These are phyloP conservation scores for Neolentinus lepideus DNA, from an alignment of 1,284 basidiomycete species.

Conservation along the genomic window DNA sequence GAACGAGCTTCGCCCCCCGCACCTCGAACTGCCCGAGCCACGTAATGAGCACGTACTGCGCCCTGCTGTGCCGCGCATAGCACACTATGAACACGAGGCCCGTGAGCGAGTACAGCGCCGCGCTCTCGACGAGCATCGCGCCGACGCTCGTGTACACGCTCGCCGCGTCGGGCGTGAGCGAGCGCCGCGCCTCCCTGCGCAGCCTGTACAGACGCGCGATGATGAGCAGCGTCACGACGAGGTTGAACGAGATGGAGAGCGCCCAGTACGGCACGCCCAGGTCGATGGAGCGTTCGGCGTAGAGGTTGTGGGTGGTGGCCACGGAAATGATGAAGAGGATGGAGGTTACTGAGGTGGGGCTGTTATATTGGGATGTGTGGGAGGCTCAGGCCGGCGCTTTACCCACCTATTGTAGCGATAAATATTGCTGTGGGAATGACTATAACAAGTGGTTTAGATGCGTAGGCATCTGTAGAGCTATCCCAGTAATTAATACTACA, in stretches of 20 bases:
- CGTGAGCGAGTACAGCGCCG: slow-evolving; percentile 11
- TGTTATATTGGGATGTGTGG: too few relatives aligned
- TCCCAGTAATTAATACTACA: slow-evolving; percentile 8
- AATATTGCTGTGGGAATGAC: slow-evolving; percentile 13
- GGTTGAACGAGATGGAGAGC: slow-evolving; percentile 12
- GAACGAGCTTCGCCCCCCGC: not conserved
- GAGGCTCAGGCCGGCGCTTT: too few relatives aligned
- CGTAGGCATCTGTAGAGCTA: slow-evolving; percentile 16
- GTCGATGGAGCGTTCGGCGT: slow-evolving; percentile 9
- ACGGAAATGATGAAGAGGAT: slow-evolving; percentile 1
- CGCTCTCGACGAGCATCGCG: slow-evolving; percentile 14
- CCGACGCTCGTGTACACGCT: slow-evolving; percentile 11
- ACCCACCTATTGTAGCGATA: slow-evolving; percentile 11
- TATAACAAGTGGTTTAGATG: slow-evolving; percentile 9
- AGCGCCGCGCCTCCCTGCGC: slow-evolving; percentile 6
- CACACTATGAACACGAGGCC: not conserved
- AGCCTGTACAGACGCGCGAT: slow-evolving; percentile 9
- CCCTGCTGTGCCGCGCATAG: not conserved
- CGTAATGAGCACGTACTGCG: slow-evolving; percentile 1
- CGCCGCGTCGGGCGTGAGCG: slow-evolving; percentile 9
- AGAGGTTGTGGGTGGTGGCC: slow-evolving; percentile 12
- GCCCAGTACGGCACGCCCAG: slow-evolving; percentile 14
- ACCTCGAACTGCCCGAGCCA: slow-evolving; percentile 1
- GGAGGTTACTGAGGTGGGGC: not conserved
- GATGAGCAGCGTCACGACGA: slow-evolving; percentile 13